These are phyloP conservation scores for Cryptosporidium felis DNA, from an alignment of 169 alveolate genomes.

Conservation along the genomic window DNA sequence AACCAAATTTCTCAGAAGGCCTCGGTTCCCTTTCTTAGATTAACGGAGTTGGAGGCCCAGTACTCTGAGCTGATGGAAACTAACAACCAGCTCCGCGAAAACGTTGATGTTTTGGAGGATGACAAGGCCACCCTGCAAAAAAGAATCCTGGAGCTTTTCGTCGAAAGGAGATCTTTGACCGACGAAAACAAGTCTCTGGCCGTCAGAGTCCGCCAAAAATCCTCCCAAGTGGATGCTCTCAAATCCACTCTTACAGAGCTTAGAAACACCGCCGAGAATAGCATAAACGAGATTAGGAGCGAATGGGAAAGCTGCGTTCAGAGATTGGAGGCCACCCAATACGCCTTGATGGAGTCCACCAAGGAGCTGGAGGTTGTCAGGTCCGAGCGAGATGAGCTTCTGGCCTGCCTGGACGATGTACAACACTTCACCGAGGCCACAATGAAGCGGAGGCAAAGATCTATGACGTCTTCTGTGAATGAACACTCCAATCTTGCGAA, in stretches of 20 bases:
- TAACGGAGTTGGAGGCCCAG: conserved; percentile 15
- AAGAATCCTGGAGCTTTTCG: conserved; percentile 53
- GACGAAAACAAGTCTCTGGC: conserved; percentile 39
- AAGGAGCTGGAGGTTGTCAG: conserved; percentile 51
- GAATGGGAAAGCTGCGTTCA: conserved; percentile 71
- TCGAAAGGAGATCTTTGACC: conserved; percentile 53
- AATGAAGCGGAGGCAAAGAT: conserved; percentile 63
- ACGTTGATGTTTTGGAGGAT: conserved; percentile 53
- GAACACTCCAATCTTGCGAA: too few species aligned
- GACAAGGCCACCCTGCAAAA: conserved; percentile 68
- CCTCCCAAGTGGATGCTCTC: conserved; percentile 63
- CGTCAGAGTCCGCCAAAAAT: conserved; percentile 35
- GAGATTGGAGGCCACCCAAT: conserved; percentile 66
- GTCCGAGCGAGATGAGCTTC: conserved; percentile 67
- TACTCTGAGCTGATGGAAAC: conserved; percentile 44
- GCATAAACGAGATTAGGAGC: conserved; percentile 26
- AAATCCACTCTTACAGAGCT: conserved; percentile 64
- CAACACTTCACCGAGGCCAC: conserved; percentile 68
- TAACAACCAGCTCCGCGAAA: conserved; percentile 32
- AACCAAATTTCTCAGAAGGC: neutral
- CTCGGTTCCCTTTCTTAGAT: neutral
- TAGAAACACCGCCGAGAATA: conserved; percentile 64
- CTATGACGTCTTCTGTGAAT: neutral
- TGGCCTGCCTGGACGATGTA: conserved; percentile 66
- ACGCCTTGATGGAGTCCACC: conserved; percentile 53